phyloP scores from a whole-genome alignment of 176 grass and related monocot genomes.

The Oryza punctata region DNA sequence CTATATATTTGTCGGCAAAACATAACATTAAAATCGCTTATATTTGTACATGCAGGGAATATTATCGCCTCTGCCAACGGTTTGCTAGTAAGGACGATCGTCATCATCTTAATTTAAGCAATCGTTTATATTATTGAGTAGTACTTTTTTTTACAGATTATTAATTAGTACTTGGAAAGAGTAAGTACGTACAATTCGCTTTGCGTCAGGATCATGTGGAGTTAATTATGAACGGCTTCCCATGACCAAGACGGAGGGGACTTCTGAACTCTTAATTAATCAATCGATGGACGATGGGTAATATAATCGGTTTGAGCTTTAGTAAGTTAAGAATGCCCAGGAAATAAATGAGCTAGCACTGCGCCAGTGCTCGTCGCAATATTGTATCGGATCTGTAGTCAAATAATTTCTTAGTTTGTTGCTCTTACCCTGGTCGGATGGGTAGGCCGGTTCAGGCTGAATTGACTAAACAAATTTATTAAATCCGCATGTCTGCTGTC shows the following conservation, averaged over 20 bases:
- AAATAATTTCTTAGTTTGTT: not conserved
- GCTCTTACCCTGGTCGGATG: not conserved
- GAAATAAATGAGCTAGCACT: not conserved
- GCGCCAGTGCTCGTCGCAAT: not conserved
- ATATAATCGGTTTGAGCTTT: not conserved
- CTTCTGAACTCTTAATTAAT: not conserved
- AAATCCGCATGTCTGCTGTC: not conserved
- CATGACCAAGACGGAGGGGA: not conserved
- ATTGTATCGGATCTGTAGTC: not conserved
- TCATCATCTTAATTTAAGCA: too few relatives aligned
- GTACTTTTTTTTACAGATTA: too few relatives aligned
- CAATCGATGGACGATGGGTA: not conserved
- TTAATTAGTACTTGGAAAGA: not conserved
- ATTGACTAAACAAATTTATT: not conserved
- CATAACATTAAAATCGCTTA: too few relatives aligned
- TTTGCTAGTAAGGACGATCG: too few relatives aligned
- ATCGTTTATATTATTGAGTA: too few relatives aligned
- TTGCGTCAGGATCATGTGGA: not conserved
- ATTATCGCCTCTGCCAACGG: too few relatives aligned
- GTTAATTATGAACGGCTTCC: too few relatives aligned
- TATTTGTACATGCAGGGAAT: too few relatives aligned
- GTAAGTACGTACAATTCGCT: not conserved
- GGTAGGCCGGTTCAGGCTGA: not conserved
- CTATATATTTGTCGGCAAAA: too few relatives aligned
- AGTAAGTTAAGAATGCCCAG: not conserved